Evolutionary conservation across 176 grass and related monocot genomes (phyloP).

Genomic region (Microstegium vimineum): DNA sequence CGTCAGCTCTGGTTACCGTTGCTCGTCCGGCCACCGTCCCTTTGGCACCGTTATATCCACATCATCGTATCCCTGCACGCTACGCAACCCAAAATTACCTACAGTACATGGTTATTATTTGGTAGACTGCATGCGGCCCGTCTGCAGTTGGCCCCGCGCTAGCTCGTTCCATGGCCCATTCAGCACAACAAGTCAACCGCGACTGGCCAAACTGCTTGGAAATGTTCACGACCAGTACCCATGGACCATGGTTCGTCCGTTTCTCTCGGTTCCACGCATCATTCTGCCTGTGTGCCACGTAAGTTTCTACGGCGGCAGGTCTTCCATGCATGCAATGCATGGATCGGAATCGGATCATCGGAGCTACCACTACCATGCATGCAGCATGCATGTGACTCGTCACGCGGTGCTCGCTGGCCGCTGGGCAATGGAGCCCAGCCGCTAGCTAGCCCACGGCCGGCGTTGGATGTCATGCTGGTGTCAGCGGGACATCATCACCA

Average conservation of each 20-base stretch:
- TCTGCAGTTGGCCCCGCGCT: no score
- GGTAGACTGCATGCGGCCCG: no score
- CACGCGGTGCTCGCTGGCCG: not conserved
- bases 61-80: not conserved
- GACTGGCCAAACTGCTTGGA: no score
- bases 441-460: no score
- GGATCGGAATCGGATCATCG: no score
- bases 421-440: no score
- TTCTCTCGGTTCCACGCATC: not conserved
- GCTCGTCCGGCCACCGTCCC: not conserved
- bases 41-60: not conserved
- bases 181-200: no score
- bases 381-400: not conserved
- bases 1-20: not conserved
- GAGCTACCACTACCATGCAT: no score
- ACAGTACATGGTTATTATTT: not conserved
- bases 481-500: slow-evolving; percentile 24
- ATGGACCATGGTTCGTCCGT: no score
- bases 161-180: no score
- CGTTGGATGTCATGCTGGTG: not conserved
- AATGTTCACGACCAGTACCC: no score
- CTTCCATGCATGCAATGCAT: not conserved
- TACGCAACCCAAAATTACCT: not conserved
- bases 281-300: not conserved
- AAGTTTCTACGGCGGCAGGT: not conserved